phyloP scores from a whole-genome alignment of 2,329 filamentous ascomycete genomes.

The Lasiodiplodia gonubiensis region DNA sequence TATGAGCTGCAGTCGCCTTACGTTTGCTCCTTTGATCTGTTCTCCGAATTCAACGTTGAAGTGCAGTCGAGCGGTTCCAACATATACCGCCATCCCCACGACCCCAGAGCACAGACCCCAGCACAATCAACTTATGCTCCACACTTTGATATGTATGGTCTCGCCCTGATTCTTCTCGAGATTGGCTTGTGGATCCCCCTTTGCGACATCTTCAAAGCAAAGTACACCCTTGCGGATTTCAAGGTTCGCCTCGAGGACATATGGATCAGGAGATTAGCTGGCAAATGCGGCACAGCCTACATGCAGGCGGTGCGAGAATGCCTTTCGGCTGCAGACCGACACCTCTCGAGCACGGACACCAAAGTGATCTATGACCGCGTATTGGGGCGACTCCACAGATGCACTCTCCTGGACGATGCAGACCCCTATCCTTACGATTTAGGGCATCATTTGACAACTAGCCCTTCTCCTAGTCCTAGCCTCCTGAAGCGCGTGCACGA shows the following conservation, averaged over 20 bases:
- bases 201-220: slow-evolving; percentile 62
- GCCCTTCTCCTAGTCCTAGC: slow-evolving; percentile 1
- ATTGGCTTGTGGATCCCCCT: slow-evolving; percentile 77
- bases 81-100: slow-evolving; percentile 72
- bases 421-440: slow-evolving; percentile 18
- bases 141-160: slow-evolving; percentile 69
- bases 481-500: slow-evolving; percentile 15
- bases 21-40: slow-evolving; percentile 76
- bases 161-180: slow-evolving; percentile 75
- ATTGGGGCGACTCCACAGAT: slow-evolving; percentile 48
- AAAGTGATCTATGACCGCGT: slow-evolving; percentile 51
- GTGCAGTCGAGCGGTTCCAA: slow-evolving; percentile 32
- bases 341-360: slow-evolving; percentile 37
- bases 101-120: slow-evolving; percentile 48
- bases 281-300: slow-evolving; percentile 75
- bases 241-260: slow-evolving; percentile 68
- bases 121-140: slow-evolving; percentile 54
- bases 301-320: slow-evolving; percentile 76
- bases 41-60: slow-evolving; percentile 62
- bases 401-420: slow-evolving; percentile 43
- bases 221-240: slow-evolving; percentile 66
- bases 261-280: slow-evolving; percentile 68
- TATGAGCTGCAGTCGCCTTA: slow-evolving; percentile 70
- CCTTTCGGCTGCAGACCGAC: slow-evolving; percentile 68
- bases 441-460: background rate